Conservation (phyloP, 2,329 filamentous ascomycete species). For the Talaromyces sp. region DNA sequence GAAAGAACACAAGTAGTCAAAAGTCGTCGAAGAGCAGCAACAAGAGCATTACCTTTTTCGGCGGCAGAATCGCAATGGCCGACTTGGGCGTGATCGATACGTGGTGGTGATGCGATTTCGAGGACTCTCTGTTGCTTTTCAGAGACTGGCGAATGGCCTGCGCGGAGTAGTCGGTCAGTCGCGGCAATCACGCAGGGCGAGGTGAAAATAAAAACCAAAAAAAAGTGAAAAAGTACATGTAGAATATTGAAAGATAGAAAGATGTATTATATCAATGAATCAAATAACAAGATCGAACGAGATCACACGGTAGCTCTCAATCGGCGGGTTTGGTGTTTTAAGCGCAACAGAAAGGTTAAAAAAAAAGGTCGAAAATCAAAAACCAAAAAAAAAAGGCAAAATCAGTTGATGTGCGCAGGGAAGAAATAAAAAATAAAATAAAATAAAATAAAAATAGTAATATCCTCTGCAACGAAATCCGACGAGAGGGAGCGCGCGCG, state of each 20-base stretch:
- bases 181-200: background rate
- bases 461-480: background rate
- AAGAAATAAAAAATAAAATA: background rate
- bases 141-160: slow-evolving; percentile 81
- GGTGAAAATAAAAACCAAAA: background rate
- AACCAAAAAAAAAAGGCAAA: background rate
- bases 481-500: background rate
- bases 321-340: background rate
- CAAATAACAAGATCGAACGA: background rate
- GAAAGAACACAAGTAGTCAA: background rate
- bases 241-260: background rate
- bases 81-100: slow-evolving; percentile 78
- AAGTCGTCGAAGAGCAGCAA: background rate
- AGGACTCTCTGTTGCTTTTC: slow-evolving; percentile 73
- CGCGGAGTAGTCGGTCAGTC: slow-evolving; percentile 3
- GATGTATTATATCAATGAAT: background rate
- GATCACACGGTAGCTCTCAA: background rate
- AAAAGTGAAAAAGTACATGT: background rate
- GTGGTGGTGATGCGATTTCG: slow-evolving; percentile 57
- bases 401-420: background rate
- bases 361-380: background rate
- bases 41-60: slow-evolving; percentile 67
- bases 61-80: slow-evolving; percentile 80
- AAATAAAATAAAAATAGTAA: background rate
- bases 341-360: background rate